Percentiles rank a stretch among this genome's conserved stretches.
These are phyloP conservation scores for Aspergillus mulundensis DNA, from an alignment of 495 filamentous ascomycete species.

Conservation along the genomic window DNA sequence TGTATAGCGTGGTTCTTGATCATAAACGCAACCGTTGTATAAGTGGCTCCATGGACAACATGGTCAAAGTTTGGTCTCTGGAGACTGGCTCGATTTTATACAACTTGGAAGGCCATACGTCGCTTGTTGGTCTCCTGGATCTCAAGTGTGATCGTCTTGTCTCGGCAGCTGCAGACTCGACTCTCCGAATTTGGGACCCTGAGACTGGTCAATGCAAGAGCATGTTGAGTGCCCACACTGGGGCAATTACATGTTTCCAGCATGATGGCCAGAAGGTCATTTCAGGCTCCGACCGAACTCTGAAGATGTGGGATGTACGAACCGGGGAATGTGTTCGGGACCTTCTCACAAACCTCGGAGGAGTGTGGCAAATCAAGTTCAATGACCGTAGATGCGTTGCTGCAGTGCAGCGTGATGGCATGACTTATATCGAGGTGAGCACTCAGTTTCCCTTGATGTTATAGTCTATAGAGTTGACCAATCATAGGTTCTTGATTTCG, in stretches of 20 bases:
- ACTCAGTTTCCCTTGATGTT: too few relatives aligned
- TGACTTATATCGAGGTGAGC: slow-evolving; percentile 95
- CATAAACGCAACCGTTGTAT: slow-evolving; percentile 91
- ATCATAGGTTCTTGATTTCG: slow-evolving; percentile 66
- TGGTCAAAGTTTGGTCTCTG: slow-evolving; percentile 98
- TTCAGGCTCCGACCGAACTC: slow-evolving; percentile 86
- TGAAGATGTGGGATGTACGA: slow-evolving; percentile 98
- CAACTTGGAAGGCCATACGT: slow-evolving; percentile 91
- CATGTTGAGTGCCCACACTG: slow-evolving; percentile 86
- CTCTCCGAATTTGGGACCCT: slow-evolving; percentile 95
- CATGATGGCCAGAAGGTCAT: slow-evolving; percentile 97
- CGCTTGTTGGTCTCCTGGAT: slow-evolving; percentile 88
- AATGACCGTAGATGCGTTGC: slow-evolving; percentile 94
- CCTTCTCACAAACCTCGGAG: slow-evolving; percentile 89
- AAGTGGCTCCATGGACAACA: slow-evolving; percentile 96
- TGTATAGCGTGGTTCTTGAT: slow-evolving; percentile 96
- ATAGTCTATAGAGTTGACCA: too few relatives aligned
- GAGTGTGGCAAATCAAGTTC: slow-evolving; percentile 98
- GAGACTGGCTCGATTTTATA: slow-evolving; percentile 79
- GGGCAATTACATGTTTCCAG: slow-evolving; percentile 98
- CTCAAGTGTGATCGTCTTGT: slow-evolving; percentile 84
- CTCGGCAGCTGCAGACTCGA: slow-evolving; percentile 92
- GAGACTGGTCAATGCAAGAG: slow-evolving; percentile 87
- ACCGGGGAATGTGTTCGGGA: slow-evolving; percentile 91
- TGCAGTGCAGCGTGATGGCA: slow-evolving; percentile 84